These are phyloP conservation scores for Citrus medica DNA, from an alignment of 345 rosid genomes.

Conservation along the genomic window DNA sequence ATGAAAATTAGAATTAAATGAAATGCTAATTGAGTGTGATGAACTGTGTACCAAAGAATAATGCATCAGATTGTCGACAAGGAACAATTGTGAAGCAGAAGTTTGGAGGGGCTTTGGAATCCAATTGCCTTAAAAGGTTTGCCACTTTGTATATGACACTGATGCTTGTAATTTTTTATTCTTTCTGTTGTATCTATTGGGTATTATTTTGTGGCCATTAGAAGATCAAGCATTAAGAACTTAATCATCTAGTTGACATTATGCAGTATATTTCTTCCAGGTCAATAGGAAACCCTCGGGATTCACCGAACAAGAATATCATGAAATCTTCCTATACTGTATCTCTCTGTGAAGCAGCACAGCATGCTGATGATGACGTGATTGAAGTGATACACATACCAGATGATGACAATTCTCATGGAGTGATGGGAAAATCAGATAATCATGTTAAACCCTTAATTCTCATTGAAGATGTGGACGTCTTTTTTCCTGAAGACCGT, in stretches of 20 bases:
- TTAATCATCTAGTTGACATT: constrained; percentile 8
- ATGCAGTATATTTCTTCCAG: constrained; percentile 40
- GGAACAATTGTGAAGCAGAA: constrained; percentile 76
- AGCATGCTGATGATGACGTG: constrained; percentile 28
- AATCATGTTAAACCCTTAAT: constrained; percentile 58
- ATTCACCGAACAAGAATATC: constrained; percentile 25
- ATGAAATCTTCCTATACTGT: constrained; percentile 18
- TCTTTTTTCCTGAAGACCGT: constrained; percentile 80
- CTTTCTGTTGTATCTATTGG: constrained; percentile 11
- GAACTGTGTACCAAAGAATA: constrained; percentile 47
- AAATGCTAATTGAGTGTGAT: constrained; percentile 11
- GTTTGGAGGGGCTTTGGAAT: constrained; percentile 80
- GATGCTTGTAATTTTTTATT: not conserved
- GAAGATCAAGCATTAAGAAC: constrained; percentile 3
- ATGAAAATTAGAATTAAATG: not conserved
- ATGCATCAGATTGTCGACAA: constrained; percentile 84
- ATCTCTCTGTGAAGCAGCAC: constrained; percentile 26
- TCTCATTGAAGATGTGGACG: constrained; percentile 94
- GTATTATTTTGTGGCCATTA: constrained; percentile 5
- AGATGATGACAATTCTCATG: constrained; percentile 29
- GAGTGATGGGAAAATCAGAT: constrained; percentile 24
- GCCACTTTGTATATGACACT: constrained; percentile 19
- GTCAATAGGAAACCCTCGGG: constrained; percentile 50
- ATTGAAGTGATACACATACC: constrained; percentile 32
- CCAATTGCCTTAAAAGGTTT: constrained; percentile 68